Percentiles rank a stretch among this genome's conserved stretches.
Evolutionary conservation across 176 grass and related monocot species (phyloP).

Genomic region (Pharus latifolius): DNA sequence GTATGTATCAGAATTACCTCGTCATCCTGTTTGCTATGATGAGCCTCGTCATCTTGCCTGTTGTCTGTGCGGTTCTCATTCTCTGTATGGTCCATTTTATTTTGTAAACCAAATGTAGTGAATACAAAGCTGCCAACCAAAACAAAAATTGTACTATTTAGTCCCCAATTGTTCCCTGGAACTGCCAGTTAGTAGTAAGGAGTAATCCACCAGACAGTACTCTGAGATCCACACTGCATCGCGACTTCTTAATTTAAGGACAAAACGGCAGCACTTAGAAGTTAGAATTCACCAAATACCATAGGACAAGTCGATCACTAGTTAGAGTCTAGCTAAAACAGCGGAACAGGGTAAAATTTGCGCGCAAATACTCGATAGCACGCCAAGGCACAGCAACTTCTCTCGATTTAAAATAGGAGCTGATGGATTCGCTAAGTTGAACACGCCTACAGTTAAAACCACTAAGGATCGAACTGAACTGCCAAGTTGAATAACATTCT

Average conservation of each 20-base stretch:
- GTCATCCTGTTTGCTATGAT: conserved; percentile 54
- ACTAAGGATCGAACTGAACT: not conserved
- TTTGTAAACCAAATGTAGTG: not conserved
- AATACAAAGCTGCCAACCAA: not conserved
- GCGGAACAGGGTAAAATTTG: no score
- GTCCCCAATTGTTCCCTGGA: not conserved
- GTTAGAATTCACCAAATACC: no score
- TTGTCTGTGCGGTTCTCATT: conserved; percentile 34
- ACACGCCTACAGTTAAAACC: not conserved
- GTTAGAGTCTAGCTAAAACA: no score
- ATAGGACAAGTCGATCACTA: no score
- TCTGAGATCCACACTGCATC: not conserved
- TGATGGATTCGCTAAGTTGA: not conserved
- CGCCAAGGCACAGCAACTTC: no score
- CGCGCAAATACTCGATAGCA: no score
- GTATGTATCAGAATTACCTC: conserved; percentile 43
- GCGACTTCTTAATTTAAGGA: not conserved
- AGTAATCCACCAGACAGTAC: not conserved
- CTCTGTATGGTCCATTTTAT: conserved; percentile 60
- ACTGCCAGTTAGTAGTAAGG: not conserved
- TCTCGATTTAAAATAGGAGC: not conserved
- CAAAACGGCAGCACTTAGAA: not conserved
- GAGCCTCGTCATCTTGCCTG: conserved; percentile 67
- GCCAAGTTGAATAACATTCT: not conserved
- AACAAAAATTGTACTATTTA: not conserved